phyloP scores from a whole-genome alignment of 768 basidiomycete species.

The Lyophyllum atratum region DNA sequence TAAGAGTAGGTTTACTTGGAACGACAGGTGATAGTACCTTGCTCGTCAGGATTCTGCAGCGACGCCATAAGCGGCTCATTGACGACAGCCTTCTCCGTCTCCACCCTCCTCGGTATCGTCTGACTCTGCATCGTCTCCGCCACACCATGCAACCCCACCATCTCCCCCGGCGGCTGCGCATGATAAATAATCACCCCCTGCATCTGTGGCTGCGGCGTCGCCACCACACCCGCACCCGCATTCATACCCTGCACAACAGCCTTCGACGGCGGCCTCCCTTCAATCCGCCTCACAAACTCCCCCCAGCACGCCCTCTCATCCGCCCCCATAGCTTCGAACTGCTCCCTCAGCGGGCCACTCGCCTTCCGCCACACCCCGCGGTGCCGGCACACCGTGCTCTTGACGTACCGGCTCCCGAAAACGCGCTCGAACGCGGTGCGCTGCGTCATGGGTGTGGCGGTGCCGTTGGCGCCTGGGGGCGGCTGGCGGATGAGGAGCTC shows the following conservation, averaged over 20 bases:
- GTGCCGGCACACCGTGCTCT: slow-evolving; percentile 73
- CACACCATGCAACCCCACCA: slow-evolving; percentile 18
- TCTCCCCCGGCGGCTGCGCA: slow-evolving; percentile 14
- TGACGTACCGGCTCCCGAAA: slow-evolving; percentile 72
- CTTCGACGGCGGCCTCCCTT: slow-evolving; percentile 37
- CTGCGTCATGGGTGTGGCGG: slow-evolving; percentile 54
- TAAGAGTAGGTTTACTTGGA: background rate
- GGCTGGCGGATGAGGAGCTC: slow-evolving; percentile 40
- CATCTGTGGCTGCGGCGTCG: too few species aligned
- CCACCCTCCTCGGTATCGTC: slow-evolving; percentile 15
- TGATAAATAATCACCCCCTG: background rate
- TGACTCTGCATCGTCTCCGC: background rate
- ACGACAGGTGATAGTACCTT: background rate
- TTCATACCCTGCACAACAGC: background rate
- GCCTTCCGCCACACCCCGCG: slow-evolving; percentile 70
- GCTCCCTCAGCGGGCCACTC: slow-evolving; percentile 41
- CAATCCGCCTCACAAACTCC: slow-evolving; percentile 65
- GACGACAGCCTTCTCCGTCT: background rate
- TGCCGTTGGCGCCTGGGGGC: slow-evolving; percentile 32
- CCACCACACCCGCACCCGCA: background rate
- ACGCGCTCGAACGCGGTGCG: slow-evolving; percentile 69
- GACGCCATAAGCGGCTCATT: slow-evolving; percentile 30
- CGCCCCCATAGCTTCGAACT: slow-evolving; percentile 55
- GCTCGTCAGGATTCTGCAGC: slow-evolving; percentile 28
- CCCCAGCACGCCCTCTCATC: slow-evolving; percentile 68